Evolutionary conservation across 2,329 filamentous ascomycete genomes (phyloP).

Genomic region (Alternaria gaisen): DNA sequence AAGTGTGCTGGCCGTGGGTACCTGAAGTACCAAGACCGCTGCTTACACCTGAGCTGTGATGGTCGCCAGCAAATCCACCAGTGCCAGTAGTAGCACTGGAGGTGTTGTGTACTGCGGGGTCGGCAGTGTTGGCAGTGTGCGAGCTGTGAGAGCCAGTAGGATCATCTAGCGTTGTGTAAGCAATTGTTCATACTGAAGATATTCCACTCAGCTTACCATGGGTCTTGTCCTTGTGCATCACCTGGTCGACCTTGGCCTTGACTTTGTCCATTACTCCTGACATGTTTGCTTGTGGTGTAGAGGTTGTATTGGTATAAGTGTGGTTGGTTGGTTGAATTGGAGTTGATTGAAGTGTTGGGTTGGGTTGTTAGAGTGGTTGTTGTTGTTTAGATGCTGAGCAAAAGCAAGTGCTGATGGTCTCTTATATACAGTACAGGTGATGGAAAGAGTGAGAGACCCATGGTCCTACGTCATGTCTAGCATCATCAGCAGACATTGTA

Average conservation of each 20-base stretch:
- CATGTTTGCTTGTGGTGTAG: constrained; percentile 33
- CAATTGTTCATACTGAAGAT: neutral
- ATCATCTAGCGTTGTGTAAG: constrained; percentile 29
- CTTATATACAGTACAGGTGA: constrained; percentile 25
- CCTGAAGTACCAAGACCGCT: constrained; percentile 9
- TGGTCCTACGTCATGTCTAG: constrained; percentile 32
- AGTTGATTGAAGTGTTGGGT: constrained; percentile 8
- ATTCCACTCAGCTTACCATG: constrained; percentile 21
- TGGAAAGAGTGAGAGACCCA: constrained; percentile 22
- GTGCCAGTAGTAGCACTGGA: constrained; percentile 24
- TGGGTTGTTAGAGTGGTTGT: neutral
- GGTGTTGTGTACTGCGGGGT: constrained; percentile 12
- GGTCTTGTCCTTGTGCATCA: constrained; percentile 49
- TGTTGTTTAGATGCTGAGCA: constrained; percentile 17
- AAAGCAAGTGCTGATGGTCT: constrained; percentile 15
- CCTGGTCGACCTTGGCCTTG: constrained; percentile 51
- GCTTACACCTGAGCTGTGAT: constrained; percentile 12
- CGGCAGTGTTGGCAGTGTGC: constrained; percentile 38
- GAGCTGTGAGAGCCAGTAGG: constrained; percentile 43
- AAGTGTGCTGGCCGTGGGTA: neutral
- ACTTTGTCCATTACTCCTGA: constrained; percentile 47
- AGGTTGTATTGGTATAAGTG: constrained; percentile 3
- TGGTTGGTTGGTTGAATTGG: constrained; percentile 7
- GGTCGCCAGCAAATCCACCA: neutral
- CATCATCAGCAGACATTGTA: constrained; percentile 29